Evolutionary conservation across 768 basidiomycete genomes (phyloP), one percentile per base, ranked within the genome.

Genomic region (Lentinula sp.): DNA sequence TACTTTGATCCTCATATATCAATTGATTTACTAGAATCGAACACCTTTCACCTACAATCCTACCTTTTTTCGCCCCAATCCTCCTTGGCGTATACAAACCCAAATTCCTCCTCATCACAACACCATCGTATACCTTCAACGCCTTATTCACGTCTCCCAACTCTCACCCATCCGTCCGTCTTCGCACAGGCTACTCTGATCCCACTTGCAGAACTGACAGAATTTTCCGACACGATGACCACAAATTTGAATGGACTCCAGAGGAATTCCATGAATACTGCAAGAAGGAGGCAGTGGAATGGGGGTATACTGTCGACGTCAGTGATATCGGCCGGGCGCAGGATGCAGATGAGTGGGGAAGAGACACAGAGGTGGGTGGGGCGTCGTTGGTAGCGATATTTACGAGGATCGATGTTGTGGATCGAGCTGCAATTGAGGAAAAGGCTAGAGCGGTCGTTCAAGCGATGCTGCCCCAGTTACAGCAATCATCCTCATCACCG

Each of bases 241-340:
- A 96, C 72, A 89, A 93, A 66, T 93, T 95, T 63, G 93, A 96
- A 70, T 95, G 90, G 89, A 94, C 91, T 0, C 69, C 73, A 0
- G 82, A 84, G 2, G 93, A 95, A 67, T 96, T 93, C 68, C 66
- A 69, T 18, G 65, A 64, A 15, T 90, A 87, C 84, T 93, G 91
- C 67, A 63, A 72, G 10, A 68, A 66, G 0, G 75, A 73, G 2
- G 90, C 88, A 0, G 68, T 67, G 4, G 78, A 83, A 52, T 94
- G 89, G 88, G 90, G 89, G 0, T 94, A 94, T 64, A 75, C 75
- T 1, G 85, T 91, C 9, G 77, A 84, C 32, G 69, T 83, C 10
- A 74, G 79, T 4, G 81, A 82, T 4, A 77, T 93, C 18, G 92
- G 92, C 0, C 74, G 73, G 3, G 72, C 88, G 3, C 56, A 74